Evolutionary conservation across 352 stramenopile genomes (phyloP).

Genomic region (Globisporangium iwayamae): DNA sequence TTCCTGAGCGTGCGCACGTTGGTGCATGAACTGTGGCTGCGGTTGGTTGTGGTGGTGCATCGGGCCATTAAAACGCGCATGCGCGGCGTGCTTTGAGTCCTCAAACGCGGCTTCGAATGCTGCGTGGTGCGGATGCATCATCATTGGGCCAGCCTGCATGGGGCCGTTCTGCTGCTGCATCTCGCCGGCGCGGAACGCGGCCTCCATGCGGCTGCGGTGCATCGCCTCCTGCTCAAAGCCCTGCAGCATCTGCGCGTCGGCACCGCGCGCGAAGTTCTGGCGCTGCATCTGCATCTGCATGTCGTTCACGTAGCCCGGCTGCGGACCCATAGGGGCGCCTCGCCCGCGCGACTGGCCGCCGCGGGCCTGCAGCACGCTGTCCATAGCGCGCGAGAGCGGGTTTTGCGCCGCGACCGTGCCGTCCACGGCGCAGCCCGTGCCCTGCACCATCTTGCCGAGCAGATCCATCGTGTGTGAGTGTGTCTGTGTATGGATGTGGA

Average conservation of each 20-base stretch:
- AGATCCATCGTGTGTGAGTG: conserved; percentile 57
- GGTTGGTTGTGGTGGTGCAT: conserved; percentile 45
- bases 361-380: conserved; percentile 69
- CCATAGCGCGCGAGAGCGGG: conserved; percentile 73
- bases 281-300: conserved; percentile 78
- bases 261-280: conserved; percentile 44
- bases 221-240: conserved; percentile 62
- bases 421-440: conserved; percentile 74
- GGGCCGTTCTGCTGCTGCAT: conserved; percentile 15
- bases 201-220: conserved; percentile 62
- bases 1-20: conserved; percentile 34
- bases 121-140: conserved; percentile 48
- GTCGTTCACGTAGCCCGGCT: conserved; percentile 33
- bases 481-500: background rate
- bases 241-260: conserved; percentile 56
- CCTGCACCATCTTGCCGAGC: conserved; percentile 79
- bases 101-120: conserved; percentile 61
- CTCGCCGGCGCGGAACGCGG: conserved; percentile 49
- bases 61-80: conserved; percentile 19
- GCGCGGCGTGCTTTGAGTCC: conserved; percentile 28
- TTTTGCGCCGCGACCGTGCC: conserved; percentile 84
- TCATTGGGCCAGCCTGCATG: conserved; percentile 15
- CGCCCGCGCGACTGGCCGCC: conserved; percentile 20
- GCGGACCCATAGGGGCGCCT: conserved; percentile 22
- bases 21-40: conserved; percentile 28